Evolutionary conservation across 2,329 filamentous ascomycete genomes (phyloP), one percentile per base, ranked within the genome.

Genomic region (Fusarium lateritium): DNA sequence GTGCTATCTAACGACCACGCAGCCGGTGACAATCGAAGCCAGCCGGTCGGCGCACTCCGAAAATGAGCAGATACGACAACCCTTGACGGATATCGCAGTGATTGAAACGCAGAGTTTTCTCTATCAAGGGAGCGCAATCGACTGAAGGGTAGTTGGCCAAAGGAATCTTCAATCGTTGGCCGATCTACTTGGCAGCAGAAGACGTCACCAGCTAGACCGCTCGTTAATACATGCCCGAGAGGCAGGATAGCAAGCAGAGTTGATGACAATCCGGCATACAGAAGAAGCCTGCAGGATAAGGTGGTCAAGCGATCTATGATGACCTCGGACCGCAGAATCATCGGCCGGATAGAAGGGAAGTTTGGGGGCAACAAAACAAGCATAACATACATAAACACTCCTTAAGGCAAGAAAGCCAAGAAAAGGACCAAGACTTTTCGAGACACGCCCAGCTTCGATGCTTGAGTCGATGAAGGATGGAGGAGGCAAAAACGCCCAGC

Each of bases 391-490:
- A 14, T 14, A 31, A 31, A 9, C 5, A 47, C 46, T 61, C 52
- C 69, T 56, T 34, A 50, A 61, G 54, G 53, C 60, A 59, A 65
- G 22, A 56, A 39, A 56, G 62, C 66, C 67, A 69, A 69, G 66
- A 38, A 28, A 50, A 40, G 4, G 7, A 22, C 40, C 40, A 53
- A 54, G 54, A 61, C 56, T 14, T 34, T 52, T 14, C 53, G 44
- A 53, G 56, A 22, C 67, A 70, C 53, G 39, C 67, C 66, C 52
- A 65, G 21, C 44, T 15, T 10, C 45, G 36, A 52, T 63, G 49
- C 49, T 63, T 31, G 38, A 63, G 28, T 43, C 53, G 58, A 63
- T 46, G 40, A 22, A 50, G 46, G 21, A 19, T 42, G 45, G 56
- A 39, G 38, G 47, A 58, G 56, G 66, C 52, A 36, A 70, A 62